Evolutionary conservation across 805 yeast species (phyloP).

Genomic region (Barnettozyma wickerhamii): DNA sequence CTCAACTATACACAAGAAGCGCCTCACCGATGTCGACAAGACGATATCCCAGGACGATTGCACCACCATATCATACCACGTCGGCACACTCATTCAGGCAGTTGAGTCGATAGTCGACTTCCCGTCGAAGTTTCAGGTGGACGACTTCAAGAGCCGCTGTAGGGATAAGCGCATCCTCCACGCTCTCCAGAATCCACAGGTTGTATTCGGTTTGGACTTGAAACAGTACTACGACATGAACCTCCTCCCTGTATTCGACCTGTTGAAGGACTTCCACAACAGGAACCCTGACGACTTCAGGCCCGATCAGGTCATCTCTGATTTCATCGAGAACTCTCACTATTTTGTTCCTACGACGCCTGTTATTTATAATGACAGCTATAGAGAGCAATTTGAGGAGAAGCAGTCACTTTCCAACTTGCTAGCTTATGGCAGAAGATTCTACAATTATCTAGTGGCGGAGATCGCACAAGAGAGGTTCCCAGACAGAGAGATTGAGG

Average conservation of each 20-base stretch:
- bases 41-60: not conserved
- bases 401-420: constrained; percentile 1
- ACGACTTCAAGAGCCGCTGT: constrained; percentile 1
- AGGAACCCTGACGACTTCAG: not conserved
- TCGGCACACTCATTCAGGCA: not conserved
- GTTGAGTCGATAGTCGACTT: constrained; percentile 1
- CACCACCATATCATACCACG: not conserved
- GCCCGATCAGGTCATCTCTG: not conserved
- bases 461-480: constrained; percentile 7
- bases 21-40: not conserved
- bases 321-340: not conserved
- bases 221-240: constrained; percentile 5
- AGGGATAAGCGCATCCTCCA: not conserved
- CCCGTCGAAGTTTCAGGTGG: constrained; percentile 9
- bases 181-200: constrained; percentile 7
- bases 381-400: not conserved
- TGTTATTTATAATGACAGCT: not conserved
- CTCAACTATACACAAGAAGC: not conserved
- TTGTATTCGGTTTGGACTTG: constrained; percentile 4
- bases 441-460: constrained; percentile 1
- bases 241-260: constrained; percentile 6
- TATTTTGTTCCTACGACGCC: constrained; percentile 3
- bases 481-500: constrained; percentile 6
- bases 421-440: constrained; percentile 4
- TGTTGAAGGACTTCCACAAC: not conserved